Evolutionary conservation across 108 stramenopile species (phyloP).

Genomic region (Cyclotella cryptica): DNA sequence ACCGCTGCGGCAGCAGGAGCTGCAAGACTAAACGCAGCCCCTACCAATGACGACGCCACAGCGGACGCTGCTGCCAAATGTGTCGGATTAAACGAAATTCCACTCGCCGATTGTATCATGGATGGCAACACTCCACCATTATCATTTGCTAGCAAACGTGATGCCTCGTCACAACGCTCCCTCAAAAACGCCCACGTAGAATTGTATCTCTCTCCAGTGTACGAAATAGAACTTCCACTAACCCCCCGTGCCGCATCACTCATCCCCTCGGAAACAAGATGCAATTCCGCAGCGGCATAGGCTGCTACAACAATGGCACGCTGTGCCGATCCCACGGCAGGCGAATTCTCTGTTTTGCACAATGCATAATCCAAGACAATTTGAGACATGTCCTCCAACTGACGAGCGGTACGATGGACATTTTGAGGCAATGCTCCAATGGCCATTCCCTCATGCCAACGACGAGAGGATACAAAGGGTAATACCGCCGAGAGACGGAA

Average conservation of each 20-base stretch:
- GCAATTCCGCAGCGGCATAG: constrained; percentile 84
- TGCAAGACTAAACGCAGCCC: constrained; percentile 69
- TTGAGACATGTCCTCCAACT: constrained; percentile 69
- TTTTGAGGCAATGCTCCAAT: constrained; percentile 70
- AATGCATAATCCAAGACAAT: constrained; percentile 53
- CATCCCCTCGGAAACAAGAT: constrained; percentile 67
- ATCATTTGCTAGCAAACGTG: constrained; percentile 35
- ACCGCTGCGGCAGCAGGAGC: constrained; percentile 47
- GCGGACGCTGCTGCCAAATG: constrained; percentile 58
- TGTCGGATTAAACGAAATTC: constrained; percentile 30
- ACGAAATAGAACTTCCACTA: constrained; percentile 30
- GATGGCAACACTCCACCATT: constrained; percentile 10
- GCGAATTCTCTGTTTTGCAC: neutral
- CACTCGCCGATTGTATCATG: constrained; percentile 16
- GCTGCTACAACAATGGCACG: constrained; percentile 69
- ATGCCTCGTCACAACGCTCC: constrained; percentile 64
- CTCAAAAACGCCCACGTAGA: constrained; percentile 77
- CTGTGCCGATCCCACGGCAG: constrained; percentile 17
- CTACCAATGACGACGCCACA: constrained; percentile 65
- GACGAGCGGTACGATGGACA: constrained; percentile 58
- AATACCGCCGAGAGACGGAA: constrained; percentile 54
- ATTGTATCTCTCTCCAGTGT: constrained; percentile 38
- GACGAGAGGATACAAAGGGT: constrained; percentile 48
- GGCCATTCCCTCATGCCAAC: constrained; percentile 90
- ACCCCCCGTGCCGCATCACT: constrained; percentile 21